Percentiles rank a stretch among this genome's conserved stretches.
These are phyloP conservation scores for Aspergillus fructus DNA, from an alignment of 2,329 filamentous ascomycete species.

Conservation along the genomic window DNA sequence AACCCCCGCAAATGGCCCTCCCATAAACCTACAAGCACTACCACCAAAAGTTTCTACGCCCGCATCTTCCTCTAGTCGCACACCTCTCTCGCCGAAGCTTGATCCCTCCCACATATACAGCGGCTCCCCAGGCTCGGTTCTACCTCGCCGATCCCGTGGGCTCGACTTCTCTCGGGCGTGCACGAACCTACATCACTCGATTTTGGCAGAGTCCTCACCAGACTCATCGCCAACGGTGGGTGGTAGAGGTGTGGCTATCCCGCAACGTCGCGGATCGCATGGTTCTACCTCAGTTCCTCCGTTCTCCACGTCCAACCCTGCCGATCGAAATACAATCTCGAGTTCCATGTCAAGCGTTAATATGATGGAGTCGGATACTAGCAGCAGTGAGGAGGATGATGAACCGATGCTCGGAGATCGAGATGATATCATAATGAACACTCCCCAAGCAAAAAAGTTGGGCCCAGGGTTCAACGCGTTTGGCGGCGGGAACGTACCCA, in stretches of 20 bases:
- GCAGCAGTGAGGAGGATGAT: slow-evolving; percentile 64
- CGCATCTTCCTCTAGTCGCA: slow-evolving; percentile 55
- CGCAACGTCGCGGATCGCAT: slow-evolving; percentile 59
- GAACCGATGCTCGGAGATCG: slow-evolving; percentile 65
- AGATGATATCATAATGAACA: slow-evolving; percentile 74
- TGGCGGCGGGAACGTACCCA: slow-evolving; percentile 49
- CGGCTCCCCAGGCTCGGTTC: slow-evolving; percentile 74
- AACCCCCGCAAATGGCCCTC: slow-evolving; percentile 64
- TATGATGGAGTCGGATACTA: slow-evolving; percentile 76
- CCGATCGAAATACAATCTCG: slow-evolving; percentile 70
- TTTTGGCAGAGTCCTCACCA: slow-evolving; percentile 83
- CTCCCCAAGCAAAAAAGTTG: slow-evolving; percentile 71
- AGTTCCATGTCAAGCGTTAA: slow-evolving; percentile 80
- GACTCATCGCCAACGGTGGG: slow-evolving; percentile 86
- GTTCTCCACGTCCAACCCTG: slow-evolving; percentile 69
- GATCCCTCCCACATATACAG: slow-evolving; percentile 83
- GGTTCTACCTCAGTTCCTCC: slow-evolving; percentile 58
- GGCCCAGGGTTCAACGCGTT: slow-evolving; percentile 46
- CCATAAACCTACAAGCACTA: slow-evolving; percentile 69
- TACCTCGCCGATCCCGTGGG: slow-evolving; percentile 84
- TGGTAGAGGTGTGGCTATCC: slow-evolving; percentile 63
- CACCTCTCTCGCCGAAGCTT: slow-evolving; percentile 79
- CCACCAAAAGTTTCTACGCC: slow-evolving; percentile 53
- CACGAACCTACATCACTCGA: slow-evolving; percentile 93
- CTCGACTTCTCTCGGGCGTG: slow-evolving; percentile 91